Percentiles rank a stretch among this genome's conserved stretches.
These are phyloP conservation scores for Meyerozyma smithsonii DNA, from an alignment of 1,139 yeast genomes.

Conservation along the genomic window DNA sequence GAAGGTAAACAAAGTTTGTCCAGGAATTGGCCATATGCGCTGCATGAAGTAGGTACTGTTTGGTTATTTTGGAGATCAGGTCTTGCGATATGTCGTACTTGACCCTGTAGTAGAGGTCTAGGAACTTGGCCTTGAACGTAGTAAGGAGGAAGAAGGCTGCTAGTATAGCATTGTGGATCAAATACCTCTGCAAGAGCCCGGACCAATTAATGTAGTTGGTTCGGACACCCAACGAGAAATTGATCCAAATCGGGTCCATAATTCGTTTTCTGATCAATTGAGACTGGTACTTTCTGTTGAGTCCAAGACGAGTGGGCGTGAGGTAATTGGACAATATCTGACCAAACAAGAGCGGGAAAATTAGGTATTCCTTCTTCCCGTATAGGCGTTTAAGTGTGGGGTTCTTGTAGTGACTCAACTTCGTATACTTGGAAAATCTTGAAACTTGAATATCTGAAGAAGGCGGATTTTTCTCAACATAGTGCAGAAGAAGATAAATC, in stretches of 20 bases:
- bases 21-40: constrained; percentile 28
- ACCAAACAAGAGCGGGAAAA: constrained; percentile 35
- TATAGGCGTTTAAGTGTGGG: constrained; percentile 20
- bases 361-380: constrained; percentile 27
- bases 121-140: constrained; percentile 21
- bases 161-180: constrained; percentile 22
- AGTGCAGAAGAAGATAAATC: constrained; percentile 30
- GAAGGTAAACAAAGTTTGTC: constrained; percentile 33
- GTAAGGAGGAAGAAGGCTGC: constrained; percentile 17
- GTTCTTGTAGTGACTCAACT: constrained; percentile 20
- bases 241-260: constrained; percentile 43
- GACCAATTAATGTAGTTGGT: constrained; percentile 26
- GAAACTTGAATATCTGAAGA: constrained; percentile 25
- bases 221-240: constrained; percentile 28
- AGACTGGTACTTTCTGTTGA: constrained; percentile 36
- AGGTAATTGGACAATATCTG: constrained; percentile 41
- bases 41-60: constrained; percentile 19
- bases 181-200: constrained; percentile 24
- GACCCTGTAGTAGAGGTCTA: constrained; percentile 26
- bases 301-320: constrained; percentile 35
- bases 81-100: constrained; percentile 16
- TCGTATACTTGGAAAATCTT: constrained; percentile 22
- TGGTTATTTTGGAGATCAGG: constrained; percentile 10
- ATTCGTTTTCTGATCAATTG: constrained; percentile 27
- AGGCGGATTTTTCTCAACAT: constrained; percentile 33